Conservation (phyloP, 2,329 filamentous ascomycete genomes). For the Monilinia fructicola region DNA sequence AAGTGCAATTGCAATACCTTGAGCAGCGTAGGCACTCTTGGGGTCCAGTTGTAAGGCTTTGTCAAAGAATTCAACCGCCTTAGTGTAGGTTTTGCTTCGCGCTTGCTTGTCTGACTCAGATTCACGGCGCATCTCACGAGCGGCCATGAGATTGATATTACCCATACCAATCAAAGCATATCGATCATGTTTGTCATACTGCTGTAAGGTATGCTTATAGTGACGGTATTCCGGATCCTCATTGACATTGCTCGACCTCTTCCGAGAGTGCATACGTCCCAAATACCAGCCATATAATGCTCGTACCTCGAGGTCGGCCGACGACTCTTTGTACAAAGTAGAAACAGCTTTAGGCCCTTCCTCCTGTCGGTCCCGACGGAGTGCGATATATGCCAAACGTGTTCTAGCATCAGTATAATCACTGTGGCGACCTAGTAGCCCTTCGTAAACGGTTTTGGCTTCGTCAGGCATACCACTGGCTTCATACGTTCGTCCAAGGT, state of each 20-base stretch:
- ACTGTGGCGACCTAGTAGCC: conserved; percentile 76
- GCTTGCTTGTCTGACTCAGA: conserved; percentile 90
- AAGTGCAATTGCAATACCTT: conserved; percentile 91
- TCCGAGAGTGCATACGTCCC: conserved; percentile 76
- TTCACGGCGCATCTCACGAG: conserved; percentile 90
- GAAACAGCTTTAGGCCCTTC: conserved; percentile 84
- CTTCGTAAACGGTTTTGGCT: conserved; percentile 85
- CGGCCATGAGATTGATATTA: conserved; percentile 78
- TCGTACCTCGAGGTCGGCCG: conserved; percentile 84
- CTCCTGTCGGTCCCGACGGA: conserved; percentile 76
- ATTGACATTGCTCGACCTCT: conserved; percentile 73
- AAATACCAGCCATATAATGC: conserved; percentile 95
- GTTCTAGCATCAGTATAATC: conserved; percentile 93
- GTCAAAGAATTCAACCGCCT: conserved; percentile 97
- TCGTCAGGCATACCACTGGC: conserved; percentile 76
- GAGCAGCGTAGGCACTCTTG: conserved; percentile 92
- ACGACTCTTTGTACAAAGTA: conserved; percentile 81
- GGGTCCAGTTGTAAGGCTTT: conserved; percentile 94
- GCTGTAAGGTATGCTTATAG: conserved; percentile 93
- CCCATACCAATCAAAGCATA: conserved; percentile 97
- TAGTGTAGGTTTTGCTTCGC: conserved; percentile 79
- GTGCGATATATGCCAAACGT: conserved; percentile 84
- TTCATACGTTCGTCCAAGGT: conserved; percentile 91
- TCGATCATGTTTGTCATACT: conserved; percentile 96
- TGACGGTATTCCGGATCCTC: conserved; percentile 92